These are phyloP conservation scores for Termitomyces bulborhizus DNA, from an alignment of 768 basidiomycete species.

Conservation along the genomic window DNA sequence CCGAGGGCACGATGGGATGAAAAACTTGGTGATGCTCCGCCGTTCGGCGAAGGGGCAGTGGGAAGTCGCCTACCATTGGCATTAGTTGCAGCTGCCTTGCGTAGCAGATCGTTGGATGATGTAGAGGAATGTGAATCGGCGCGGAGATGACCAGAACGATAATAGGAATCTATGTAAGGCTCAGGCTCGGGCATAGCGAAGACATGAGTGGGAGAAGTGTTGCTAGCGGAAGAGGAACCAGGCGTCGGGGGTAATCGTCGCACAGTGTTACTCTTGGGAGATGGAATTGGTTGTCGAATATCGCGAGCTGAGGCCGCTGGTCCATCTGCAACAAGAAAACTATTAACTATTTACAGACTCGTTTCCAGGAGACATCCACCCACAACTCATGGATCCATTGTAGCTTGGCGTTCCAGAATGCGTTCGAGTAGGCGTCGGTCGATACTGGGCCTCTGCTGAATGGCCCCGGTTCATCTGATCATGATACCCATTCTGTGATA, in stretches of 20 bases:
- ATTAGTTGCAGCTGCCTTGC: slow-evolving; percentile 20
- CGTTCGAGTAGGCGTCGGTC: slow-evolving; percentile 11
- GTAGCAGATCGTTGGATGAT: slow-evolving; percentile 21
- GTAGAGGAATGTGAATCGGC: slow-evolving; percentile 22
- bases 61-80: slow-evolving; percentile 22
- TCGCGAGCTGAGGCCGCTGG: slow-evolving; percentile 11
- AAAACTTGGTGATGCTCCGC: slow-evolving; percentile 12
- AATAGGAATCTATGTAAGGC: slow-evolving; percentile 24
- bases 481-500: slow-evolving; percentile 26
- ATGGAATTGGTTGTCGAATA: slow-evolving; percentile 14
- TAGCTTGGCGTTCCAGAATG: slow-evolving; percentile 2
- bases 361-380: slow-evolving; percentile 4
- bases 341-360: slow-evolving; percentile 2
- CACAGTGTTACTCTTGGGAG: slow-evolving; percentile 21
- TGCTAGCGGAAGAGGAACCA: slow-evolving; percentile 21
- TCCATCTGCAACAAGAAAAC: slow-evolving; percentile 5
- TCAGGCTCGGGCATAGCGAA: slow-evolving; percentile 40
- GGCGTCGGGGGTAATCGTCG: slow-evolving; percentile 43
- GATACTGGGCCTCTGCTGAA: slow-evolving; percentile 20
- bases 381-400: slow-evolving; percentile 17
- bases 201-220: slow-evolving; percentile 17
- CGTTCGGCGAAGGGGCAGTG: slow-evolving; percentile 15
- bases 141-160: slow-evolving; percentile 19
- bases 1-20: slow-evolving; percentile 11
- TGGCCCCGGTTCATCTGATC: slow-evolving; percentile 34